These are phyloP conservation scores for Uronychia binucleata DNA, from an alignment of 73 alveolate genomes.

Conservation along the genomic window DNA sequence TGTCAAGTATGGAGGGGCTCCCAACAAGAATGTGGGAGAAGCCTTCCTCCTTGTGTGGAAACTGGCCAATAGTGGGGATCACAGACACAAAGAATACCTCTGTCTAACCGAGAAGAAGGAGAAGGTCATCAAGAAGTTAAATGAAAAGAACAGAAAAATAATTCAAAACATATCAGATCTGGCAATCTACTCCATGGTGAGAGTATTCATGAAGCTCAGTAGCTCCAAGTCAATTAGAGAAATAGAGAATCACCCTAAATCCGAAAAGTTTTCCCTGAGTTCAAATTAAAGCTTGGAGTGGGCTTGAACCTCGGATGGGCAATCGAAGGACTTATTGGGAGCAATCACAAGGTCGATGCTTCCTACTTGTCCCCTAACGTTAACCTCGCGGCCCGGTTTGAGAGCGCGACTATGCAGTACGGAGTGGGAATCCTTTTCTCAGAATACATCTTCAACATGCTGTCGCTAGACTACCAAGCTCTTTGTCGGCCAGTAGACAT, in stretches of 20 bases:
- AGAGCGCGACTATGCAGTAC: constrained; percentile 79
- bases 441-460: constrained; percentile 64
- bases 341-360: constrained; percentile 78
- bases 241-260: constrained; percentile 21
- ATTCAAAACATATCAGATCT: constrained; percentile 51
- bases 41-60: constrained; percentile 95
- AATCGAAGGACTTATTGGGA: constrained; percentile 85
- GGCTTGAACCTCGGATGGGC: constrained; percentile 93
- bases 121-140: neutral
- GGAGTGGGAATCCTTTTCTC: constrained; percentile 73
- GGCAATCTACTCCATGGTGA: constrained; percentile 61
- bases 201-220: constrained; percentile 58
- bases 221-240: constrained; percentile 35
- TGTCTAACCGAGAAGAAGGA: constrained; percentile 9
- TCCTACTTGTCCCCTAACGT: constrained; percentile 87
- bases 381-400: constrained; percentile 79
- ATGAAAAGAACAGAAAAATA: neutral
- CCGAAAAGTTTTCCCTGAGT: constrained; percentile 39
- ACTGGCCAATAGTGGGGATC: neutral
- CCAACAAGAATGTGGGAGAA: constrained; percentile 98
- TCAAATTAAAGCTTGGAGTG: constrained; percentile 75
- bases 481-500: constrained; percentile 70
- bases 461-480: constrained; percentile 62
- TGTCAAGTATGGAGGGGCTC: constrained; percentile 92
- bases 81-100: neutral